Percentiles rank a stretch among this genome's conserved stretches.
These are phyloP conservation scores for Lentinus tigrinus DNA, from an alignment of 768 basidiomycete genomes.

Conservation along the genomic window DNA sequence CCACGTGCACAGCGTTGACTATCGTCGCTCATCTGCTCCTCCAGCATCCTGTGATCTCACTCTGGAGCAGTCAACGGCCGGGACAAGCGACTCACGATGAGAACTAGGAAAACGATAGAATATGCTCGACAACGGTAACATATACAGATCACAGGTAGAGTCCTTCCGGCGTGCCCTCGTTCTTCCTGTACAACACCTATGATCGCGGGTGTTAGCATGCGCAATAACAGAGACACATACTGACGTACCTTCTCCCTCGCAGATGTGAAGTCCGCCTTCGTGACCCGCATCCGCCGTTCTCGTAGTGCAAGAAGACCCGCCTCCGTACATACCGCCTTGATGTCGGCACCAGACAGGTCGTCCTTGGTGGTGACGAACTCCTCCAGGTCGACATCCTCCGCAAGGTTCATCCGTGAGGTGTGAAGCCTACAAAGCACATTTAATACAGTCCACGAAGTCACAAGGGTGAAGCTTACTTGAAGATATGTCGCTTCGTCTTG, in stretches of 20 bases:
- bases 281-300: constrained; percentile 93
- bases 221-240: constrained; percentile 9
- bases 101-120: constrained; percentile 14
- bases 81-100: no score
- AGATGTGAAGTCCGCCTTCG: constrained; percentile 83
- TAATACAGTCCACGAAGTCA: no score
- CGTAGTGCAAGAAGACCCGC: constrained; percentile 94
- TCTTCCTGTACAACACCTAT: constrained; percentile 91
- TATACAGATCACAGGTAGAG: constrained; percentile 60
- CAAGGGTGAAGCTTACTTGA: constrained; percentile 56
- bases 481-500: constrained; percentile 99
- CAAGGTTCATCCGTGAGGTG: constrained; percentile 91
- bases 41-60: neutral
- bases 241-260: constrained; percentile 87
- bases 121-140: constrained; percentile 11
- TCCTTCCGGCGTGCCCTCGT: constrained; percentile 92
- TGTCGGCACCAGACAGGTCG: constrained; percentile 94
- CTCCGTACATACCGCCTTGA: constrained; percentile 98
- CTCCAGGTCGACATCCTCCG: constrained; percentile 87
- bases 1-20: neutral
- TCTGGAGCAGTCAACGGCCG: no score
- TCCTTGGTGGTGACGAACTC: constrained; percentile 96
- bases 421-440: constrained; percentile 75
- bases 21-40: neutral
- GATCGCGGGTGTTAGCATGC: constrained; percentile 4